Conservation (phyloP, 768 basidiomycete genomes). For the Lyophyllum shimeji region DNA sequence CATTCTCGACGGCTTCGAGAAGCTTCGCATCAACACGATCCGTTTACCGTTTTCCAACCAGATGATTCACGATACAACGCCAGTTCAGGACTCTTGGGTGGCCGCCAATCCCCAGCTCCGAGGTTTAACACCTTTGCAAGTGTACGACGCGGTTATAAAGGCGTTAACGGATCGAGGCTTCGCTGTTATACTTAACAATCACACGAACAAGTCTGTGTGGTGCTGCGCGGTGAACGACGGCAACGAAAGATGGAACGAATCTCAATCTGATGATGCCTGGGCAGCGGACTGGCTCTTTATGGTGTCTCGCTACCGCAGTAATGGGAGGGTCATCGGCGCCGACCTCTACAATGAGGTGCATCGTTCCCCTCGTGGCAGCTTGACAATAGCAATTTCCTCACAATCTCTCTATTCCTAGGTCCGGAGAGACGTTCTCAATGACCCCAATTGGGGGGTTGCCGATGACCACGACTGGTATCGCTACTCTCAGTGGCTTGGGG, state of each 20-base stretch:
- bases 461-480: conserved; percentile 12
- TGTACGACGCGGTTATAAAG: conserved; percentile 14
- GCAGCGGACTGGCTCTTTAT: conserved; percentile 16
- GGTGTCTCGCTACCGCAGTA: conserved; percentile 15
- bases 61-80: conserved; percentile 17
- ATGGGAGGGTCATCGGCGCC: conserved; percentile 11
- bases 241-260: conserved; percentile 17
- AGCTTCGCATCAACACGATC: conserved; percentile 12
- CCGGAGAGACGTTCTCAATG: conserved; percentile 12
- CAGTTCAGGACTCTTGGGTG: conserved; percentile 12
- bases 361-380: background rate
- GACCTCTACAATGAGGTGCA: conserved; percentile 17
- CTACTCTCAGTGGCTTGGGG: conserved; percentile 7
- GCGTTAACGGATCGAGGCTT: conserved; percentile 15
- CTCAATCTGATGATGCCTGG: conserved; percentile 14
- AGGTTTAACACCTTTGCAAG: conserved; percentile 13
- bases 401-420: conserved; percentile 3
- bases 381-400: background rate
- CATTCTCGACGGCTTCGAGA: conserved; percentile 14
- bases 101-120: conserved; percentile 11
- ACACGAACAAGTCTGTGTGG: conserved; percentile 17
- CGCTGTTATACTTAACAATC: conserved; percentile 17
- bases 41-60: conserved; percentile 17
- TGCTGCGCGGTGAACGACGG: conserved; percentile 15
- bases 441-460: conserved; percentile 12